Evolutionary conservation across 768 basidiomycete genomes (phyloP).

Genomic region (Mycena amicta): DNA sequence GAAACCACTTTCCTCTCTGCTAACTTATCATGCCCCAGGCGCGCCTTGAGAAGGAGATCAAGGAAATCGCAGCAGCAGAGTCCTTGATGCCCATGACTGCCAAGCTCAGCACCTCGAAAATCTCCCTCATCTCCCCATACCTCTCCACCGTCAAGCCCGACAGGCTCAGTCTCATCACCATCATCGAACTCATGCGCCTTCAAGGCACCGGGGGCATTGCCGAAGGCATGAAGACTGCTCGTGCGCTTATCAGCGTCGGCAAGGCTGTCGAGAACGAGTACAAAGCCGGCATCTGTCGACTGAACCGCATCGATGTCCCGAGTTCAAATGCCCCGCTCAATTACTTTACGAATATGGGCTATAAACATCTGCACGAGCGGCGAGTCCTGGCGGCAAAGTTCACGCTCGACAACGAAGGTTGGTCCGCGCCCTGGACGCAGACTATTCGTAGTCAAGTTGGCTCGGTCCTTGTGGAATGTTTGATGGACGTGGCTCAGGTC

Average conservation of each 20-base stretch:
- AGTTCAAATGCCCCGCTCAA: constrained; percentile 34
- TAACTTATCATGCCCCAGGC: background rate
- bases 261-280: constrained; percentile 89
- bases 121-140: constrained; percentile 59
- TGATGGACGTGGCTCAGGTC: constrained; percentile 86
- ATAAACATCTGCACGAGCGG: constrained; percentile 62
- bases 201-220: constrained; percentile 75
- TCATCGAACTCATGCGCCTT: constrained; percentile 85
- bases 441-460: constrained; percentile 75
- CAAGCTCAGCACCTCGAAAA: background rate
- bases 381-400: constrained; percentile 67
- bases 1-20: background rate
- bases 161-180: constrained; percentile 84
- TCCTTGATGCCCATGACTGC: background rate
- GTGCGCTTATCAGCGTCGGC: constrained; percentile 79
- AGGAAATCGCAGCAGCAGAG: constrained; percentile 44
- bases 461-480: constrained; percentile 75
- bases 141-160: constrained; percentile 73
- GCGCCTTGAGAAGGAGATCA: constrained; percentile 55
- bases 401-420: constrained; percentile 65
- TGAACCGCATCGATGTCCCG: constrained; percentile 58
- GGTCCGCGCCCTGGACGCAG: constrained; percentile 86
- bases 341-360: constrained; percentile 63
- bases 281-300: constrained; percentile 78
- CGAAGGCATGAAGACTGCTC: constrained; percentile 87